These are phyloP conservation scores for Blastocrithidia nonstop DNA, from an alignment of 208 protist species.

Conservation along the genomic window DNA sequence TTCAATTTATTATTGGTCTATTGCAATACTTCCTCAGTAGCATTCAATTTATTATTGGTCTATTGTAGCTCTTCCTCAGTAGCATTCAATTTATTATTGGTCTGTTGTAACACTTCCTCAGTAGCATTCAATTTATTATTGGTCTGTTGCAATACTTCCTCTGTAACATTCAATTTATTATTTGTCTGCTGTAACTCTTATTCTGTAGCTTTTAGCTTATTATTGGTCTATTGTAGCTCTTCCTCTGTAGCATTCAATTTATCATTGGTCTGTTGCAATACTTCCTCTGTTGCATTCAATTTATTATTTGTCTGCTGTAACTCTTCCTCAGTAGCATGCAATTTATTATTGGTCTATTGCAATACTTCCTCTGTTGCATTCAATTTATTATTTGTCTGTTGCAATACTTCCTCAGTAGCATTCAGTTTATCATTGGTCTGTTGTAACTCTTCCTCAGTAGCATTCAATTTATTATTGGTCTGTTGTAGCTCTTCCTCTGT, in stretches of 20 bases:
- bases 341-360: constrained; percentile 3
- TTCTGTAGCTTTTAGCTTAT: constrained; percentile 12
- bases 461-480: constrained; percentile 4
- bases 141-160: constrained; percentile 12
- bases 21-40: constrained; percentile 3
- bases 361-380: constrained; percentile 11
- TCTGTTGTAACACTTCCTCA: constrained; percentile 10
- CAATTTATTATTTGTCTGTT: constrained; percentile 9
- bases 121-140: constrained; percentile 16
- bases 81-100: constrained; percentile 8
- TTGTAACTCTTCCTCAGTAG: background rate
- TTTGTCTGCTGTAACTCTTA: constrained; percentile 8
- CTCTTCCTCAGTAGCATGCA: constrained; percentile 7
- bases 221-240: constrained; percentile 8
- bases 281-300: constrained; percentile 10
- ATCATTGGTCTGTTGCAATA: constrained; percentile 9
- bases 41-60: constrained; percentile 8
- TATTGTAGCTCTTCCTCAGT: constrained; percentile 12
- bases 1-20: constrained; percentile 5
- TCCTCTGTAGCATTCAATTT: constrained; percentile 16
- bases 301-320: constrained; percentile 10
- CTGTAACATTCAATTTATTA: constrained; percentile 10
- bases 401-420: constrained; percentile 7
- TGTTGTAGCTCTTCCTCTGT: no score
- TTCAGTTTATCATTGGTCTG: constrained; percentile 2